Percentiles rank a stretch among this genome's conserved stretches.
phyloP scores from a whole-genome alignment of 805 yeast genomes.

The Wickerhamiella azyma region DNA sequence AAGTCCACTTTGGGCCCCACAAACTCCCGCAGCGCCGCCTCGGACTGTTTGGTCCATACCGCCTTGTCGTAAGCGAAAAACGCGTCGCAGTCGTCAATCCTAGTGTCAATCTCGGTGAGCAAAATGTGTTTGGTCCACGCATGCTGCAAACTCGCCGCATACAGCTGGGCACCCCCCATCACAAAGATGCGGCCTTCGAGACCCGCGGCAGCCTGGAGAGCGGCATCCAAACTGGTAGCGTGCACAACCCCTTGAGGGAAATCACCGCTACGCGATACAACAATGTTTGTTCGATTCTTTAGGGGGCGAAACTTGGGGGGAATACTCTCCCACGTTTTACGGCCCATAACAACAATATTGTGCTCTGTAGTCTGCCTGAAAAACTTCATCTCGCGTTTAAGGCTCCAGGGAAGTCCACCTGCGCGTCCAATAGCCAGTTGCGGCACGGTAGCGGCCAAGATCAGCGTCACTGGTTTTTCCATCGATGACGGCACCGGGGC shows the following conservation, averaged over 20 bases:
- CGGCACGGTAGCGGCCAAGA: slow-evolving; percentile 81
- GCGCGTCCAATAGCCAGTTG: slow-evolving; percentile 70
- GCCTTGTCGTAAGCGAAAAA: slow-evolving; percentile 32
- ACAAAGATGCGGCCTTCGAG: slow-evolving; percentile 47
- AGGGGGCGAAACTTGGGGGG: slow-evolving; percentile 77
- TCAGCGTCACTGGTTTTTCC: slow-evolving; percentile 32
- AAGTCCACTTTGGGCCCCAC: slow-evolving; percentile 26
- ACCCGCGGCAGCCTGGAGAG: slow-evolving; percentile 24
- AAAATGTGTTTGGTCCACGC: slow-evolving; percentile 41
- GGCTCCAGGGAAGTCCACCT: slow-evolving; percentile 79
- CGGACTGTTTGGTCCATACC: slow-evolving; percentile 24
- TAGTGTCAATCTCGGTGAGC: slow-evolving; percentile 49
- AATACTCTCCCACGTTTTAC: slow-evolving; percentile 91
- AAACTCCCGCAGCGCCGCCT: slow-evolving; percentile 28
- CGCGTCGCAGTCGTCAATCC: slow-evolving; percentile 50
- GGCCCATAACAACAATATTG: slow-evolving; percentile 74
- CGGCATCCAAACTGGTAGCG: slow-evolving; percentile 34
- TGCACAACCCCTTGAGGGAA: slow-evolving; percentile 22
- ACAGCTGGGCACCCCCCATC: slow-evolving; percentile 89
- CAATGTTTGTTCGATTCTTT: slow-evolving; percentile 57
- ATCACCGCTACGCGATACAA: slow-evolving; percentile 41
- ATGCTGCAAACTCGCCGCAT: slow-evolving; percentile 38
- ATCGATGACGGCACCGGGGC: neutral
- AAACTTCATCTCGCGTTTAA: slow-evolving; percentile 71
- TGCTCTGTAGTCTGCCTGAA: slow-evolving; percentile 58